Conservation (phyloP, 495 filamentous ascomycete genomes). For the Trichoderma reesei region DNA sequence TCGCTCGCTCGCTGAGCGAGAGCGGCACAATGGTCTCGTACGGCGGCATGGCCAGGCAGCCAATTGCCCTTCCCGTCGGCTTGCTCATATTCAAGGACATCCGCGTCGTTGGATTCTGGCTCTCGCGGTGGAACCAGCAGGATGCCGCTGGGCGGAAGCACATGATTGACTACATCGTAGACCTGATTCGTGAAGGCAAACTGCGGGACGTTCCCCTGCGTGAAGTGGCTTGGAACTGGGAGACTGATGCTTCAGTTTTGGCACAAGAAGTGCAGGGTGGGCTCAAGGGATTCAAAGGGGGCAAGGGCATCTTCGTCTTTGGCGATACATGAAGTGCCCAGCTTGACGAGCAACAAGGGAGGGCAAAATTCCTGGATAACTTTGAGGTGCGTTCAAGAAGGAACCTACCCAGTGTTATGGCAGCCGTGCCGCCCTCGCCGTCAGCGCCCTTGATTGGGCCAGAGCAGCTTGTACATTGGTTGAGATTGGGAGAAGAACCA, state of each 20-base stretch:
- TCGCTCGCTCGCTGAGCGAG: constrained; percentile 57
- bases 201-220: constrained; percentile 76
- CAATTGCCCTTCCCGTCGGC: constrained; percentile 63
- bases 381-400: no score
- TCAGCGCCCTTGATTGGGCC: no score
- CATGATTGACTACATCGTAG: constrained; percentile 73
- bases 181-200: constrained; percentile 58
- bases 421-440: no score
- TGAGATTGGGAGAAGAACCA: no score
- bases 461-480: no score
- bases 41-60: constrained; percentile 86
- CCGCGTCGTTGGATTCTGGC: constrained; percentile 85
- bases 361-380: no score
- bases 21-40: constrained; percentile 81
- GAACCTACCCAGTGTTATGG: no score
- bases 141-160: constrained; percentile 63
- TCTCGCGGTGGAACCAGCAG: constrained; percentile 75
- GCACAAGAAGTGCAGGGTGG: constrained; percentile 69
- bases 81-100: constrained; percentile 87
- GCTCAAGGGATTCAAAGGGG: constrained; percentile 66
- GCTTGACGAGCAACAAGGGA: no score
- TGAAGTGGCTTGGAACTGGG: constrained; percentile 69
- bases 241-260: constrained; percentile 59
- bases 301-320: constrained; percentile 87
- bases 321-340: constrained; percentile 27